phyloP scores from a whole-genome alignment of 169 alveolate species.

The Toxoplasma gondii region DNA sequence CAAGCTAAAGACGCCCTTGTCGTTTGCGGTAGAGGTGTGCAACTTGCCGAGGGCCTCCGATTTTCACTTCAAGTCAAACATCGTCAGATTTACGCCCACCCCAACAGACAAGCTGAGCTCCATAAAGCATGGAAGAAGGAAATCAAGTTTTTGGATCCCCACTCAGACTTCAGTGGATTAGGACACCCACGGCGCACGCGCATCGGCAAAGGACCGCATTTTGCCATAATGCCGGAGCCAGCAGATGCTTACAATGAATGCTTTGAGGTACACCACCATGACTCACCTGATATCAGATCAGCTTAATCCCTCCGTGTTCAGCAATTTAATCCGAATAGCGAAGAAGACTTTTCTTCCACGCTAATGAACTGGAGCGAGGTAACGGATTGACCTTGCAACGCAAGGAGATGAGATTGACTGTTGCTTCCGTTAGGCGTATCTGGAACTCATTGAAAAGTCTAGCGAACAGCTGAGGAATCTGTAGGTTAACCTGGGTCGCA shows the following conservation, averaged over 20 bases:
- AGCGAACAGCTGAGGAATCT: neutral
- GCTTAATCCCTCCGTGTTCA: neutral
- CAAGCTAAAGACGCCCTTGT: slow-evolving; percentile 25
- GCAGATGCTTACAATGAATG: neutral
- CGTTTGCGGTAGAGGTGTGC: slow-evolving; percentile 46
- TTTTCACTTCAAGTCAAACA: neutral
- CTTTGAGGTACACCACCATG: slow-evolving; percentile 2
- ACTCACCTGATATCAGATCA: too few species aligned
- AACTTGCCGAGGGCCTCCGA: neutral
- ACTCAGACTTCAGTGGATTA: slow-evolving; percentile 31
- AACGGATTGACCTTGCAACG: neutral
- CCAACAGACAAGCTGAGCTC: neutral
- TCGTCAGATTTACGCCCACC: slow-evolving; percentile 34
- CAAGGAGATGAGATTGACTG: too few species aligned
- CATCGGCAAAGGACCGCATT: neutral
- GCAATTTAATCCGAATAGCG: slow-evolving; percentile 47
- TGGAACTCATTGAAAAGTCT: slow-evolving; percentile 2
- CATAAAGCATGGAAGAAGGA: slow-evolving; percentile 32
- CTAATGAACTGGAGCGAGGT: slow-evolving; percentile 55
- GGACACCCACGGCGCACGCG: neutral
- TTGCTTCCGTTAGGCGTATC: neutral
- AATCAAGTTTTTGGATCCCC: slow-evolving; percentile 16
- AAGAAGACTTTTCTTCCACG: neutral
- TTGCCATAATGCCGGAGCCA: neutral
- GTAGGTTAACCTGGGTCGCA: neutral